Evolutionary conservation across 768 basidiomycete species (phyloP).

Genomic region (Podaxis sp.): DNA sequence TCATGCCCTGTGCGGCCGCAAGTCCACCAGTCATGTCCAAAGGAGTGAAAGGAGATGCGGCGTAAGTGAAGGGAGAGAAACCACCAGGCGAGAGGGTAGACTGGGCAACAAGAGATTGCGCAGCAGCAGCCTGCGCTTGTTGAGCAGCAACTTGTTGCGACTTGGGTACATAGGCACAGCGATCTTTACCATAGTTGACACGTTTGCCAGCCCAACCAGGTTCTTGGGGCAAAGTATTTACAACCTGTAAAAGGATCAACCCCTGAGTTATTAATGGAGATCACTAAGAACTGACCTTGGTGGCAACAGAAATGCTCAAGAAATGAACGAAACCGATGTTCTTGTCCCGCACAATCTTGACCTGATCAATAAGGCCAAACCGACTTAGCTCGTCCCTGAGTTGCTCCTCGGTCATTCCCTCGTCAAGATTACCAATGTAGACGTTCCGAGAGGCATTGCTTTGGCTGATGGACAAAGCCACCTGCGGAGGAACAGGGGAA

Average conservation of each 20-base stretch:
- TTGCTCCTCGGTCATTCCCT: conserved; percentile 86
- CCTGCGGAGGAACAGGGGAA: conserved; percentile 80
- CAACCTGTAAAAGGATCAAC: conserved; percentile 56
- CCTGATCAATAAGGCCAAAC: conserved; percentile 97
- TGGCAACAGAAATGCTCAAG: conserved; percentile 90
- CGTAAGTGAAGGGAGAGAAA: conserved; percentile 50
- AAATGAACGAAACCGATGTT: conserved; percentile 99
- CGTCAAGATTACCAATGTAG: conserved; percentile 92
- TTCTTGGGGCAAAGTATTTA: conserved; percentile 88
- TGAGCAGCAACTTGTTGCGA: conserved; percentile 89
- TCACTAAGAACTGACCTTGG: conserved; percentile 63
- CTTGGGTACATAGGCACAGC: conserved; percentile 96
- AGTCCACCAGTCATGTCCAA: conserved; percentile 29
- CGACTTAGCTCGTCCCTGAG: conserved; percentile 87
- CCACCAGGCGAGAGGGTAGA: conserved; percentile 36
- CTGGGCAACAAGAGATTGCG: conserved; percentile 67
- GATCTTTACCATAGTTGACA: conserved; percentile 98
- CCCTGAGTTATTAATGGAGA: conserved; percentile 4
- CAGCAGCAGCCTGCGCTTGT: conserved; percentile 84
- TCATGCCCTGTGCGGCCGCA: conserved; percentile 54
- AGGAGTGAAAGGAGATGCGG: conserved; percentile 37
- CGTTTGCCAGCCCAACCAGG: conserved; percentile 94
- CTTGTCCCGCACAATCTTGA: conserved; percentile 99
- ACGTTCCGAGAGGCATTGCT: conserved; percentile 95
- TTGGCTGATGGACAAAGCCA: conserved; percentile 85